Evolutionary conservation across 2,329 filamentous ascomycete species (phyloP).

Genomic region (Rhynchosporium agropyri): DNA sequence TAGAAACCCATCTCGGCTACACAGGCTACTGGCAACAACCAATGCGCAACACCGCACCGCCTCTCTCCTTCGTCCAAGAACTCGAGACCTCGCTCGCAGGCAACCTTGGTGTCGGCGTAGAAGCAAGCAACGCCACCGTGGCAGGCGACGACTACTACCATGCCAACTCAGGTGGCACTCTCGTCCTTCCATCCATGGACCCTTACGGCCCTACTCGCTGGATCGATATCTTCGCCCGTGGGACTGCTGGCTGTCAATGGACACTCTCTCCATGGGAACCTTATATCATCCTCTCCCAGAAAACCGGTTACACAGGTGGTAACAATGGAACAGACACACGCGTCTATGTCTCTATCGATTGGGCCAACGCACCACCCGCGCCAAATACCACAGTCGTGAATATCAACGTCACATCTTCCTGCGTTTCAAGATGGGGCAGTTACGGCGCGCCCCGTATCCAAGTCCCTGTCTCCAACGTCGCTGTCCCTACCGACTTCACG

Average conservation of each 20-base stretch:
- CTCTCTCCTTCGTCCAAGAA: constrained; percentile 61
- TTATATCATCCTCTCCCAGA: constrained; percentile 56
- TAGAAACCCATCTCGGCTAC: constrained; percentile 56
- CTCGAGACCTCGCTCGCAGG: constrained; percentile 61
- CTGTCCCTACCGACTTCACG: constrained; percentile 53
- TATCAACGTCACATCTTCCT: constrained; percentile 55
- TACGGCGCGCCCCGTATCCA: constrained; percentile 53
- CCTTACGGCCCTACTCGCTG: constrained; percentile 61
- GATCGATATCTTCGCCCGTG: constrained; percentile 66
- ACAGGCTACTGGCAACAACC: constrained; percentile 66
- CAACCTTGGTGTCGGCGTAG: constrained; percentile 63
- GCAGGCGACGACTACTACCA: constrained; percentile 69
- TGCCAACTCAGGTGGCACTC: constrained; percentile 54
- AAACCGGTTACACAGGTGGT: constrained; percentile 53
- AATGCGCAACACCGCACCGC: constrained; percentile 68
- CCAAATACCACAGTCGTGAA: constrained; percentile 51
- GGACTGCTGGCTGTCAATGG: constrained; percentile 55
- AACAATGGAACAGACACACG: constrained; percentile 53
- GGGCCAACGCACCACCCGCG: constrained; percentile 48
- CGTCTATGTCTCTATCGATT: constrained; percentile 59
- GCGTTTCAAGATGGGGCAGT: constrained; percentile 46
- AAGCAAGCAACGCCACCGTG: constrained; percentile 67
- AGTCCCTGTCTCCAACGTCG: constrained; percentile 56
- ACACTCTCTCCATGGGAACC: constrained; percentile 49
- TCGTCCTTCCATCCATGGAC: constrained; percentile 59